These are phyloP conservation scores for Aspergillus fijiensis DNA, from an alignment of 2,329 filamentous ascomycete genomes.

Conservation along the genomic window DNA sequence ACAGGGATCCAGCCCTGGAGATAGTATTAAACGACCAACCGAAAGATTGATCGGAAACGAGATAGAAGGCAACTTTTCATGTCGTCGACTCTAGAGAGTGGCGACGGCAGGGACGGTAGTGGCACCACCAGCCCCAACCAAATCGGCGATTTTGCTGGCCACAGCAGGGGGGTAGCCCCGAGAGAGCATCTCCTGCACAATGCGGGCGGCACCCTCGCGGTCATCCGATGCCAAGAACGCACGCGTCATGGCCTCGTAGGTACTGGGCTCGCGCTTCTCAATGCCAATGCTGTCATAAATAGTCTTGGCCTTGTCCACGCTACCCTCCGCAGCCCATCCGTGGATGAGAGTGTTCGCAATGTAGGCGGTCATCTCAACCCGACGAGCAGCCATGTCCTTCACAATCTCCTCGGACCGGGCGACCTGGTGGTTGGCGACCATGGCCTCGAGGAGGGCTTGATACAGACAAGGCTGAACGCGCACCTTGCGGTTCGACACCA, in stretches of 20 bases:
- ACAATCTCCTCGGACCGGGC: conserved; percentile 72
- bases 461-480: conserved; percentile 81
- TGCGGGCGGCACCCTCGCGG: conserved; percentile 67
- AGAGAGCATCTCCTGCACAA: conserved; percentile 86
- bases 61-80: conserved; percentile 14
- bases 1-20: conserved; percentile 38
- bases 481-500: conserved; percentile 67
- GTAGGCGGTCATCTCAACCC: conserved; percentile 88
- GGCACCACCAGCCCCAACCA: conserved; percentile 59
- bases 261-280: conserved; percentile 87
- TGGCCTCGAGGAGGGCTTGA: conserved; percentile 93
- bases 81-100: conserved; percentile 22
- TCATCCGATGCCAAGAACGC: conserved; percentile 85
- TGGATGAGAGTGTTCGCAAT: conserved; percentile 98
- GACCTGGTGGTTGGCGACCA: conserved; percentile 92
- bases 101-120: conserved; percentile 23
- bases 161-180: conserved; percentile 90
- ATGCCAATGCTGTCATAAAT: conserved; percentile 78
- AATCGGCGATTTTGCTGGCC: conserved; percentile 87
- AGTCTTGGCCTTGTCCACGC: conserved; percentile 73
- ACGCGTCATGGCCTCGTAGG: conserved; percentile 97
- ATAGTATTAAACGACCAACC: conserved; percentile 20
- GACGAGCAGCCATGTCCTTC: conserved; percentile 68
- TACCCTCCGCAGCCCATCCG: conserved; percentile 84
- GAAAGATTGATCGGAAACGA: conserved; percentile 10